These are phyloP conservation scores for Gremmenia infestans DNA, from an alignment of 2,329 filamentous ascomycete genomes.

Conservation along the genomic window DNA sequence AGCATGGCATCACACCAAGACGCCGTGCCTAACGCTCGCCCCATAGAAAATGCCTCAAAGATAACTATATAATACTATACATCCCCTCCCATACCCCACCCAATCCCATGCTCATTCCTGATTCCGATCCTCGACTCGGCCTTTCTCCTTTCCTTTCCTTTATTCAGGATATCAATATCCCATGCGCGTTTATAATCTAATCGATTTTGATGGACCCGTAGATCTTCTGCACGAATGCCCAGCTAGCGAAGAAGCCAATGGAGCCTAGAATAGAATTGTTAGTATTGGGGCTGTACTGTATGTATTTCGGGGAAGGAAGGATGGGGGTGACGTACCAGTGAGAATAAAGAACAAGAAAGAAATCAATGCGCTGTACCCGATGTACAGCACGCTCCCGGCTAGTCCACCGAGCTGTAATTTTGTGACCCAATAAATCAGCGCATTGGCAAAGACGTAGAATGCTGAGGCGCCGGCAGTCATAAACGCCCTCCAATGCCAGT, in stretches of 20 bases:
- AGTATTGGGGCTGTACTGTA: too few species aligned
- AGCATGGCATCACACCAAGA: not conserved
- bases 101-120: not conserved
- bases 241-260: conserved; percentile 93
- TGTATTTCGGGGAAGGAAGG: not conserved
- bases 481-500: conserved; percentile 98
- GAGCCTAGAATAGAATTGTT: conserved; percentile 68
- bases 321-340: conserved; percentile 62
- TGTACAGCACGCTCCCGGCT: conserved; percentile 82
- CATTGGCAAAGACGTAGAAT: conserved; percentile 87
- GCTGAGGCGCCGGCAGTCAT: conserved; percentile 86
- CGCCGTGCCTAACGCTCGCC: not conserved
- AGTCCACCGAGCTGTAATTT: conserved; percentile 81
- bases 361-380: conserved; percentile 87
- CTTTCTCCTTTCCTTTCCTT: not conserved
- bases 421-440: conserved; percentile 83
- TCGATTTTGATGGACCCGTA: conserved; percentile 99
- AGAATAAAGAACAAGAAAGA: conserved; percentile 90
- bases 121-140: not conserved
- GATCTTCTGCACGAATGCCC: conserved; percentile 90
- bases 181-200: conserved; percentile 34
- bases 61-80: not conserved
- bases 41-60: not conserved
- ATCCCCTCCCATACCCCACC: not conserved
- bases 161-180: too few species aligned